Evolutionary conservation across 108 stramenopile species (phyloP).

Genomic region (Cyclostephanos tholiformis): DNA sequence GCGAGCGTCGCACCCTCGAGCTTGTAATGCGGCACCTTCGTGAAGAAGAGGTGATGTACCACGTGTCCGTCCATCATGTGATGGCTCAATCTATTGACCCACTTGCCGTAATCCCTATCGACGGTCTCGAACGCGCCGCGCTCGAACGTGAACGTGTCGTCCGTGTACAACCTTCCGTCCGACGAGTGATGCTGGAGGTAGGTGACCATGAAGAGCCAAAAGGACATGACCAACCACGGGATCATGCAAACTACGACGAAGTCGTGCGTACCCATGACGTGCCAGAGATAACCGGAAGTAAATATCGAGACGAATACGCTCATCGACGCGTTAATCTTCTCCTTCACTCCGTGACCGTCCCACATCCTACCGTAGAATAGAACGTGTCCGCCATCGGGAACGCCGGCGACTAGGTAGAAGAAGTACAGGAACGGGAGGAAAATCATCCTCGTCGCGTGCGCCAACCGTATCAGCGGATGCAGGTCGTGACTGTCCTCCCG

Average conservation of each 20-base stretch:
- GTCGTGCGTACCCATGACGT: constrained; percentile 55
- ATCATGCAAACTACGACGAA: constrained; percentile 70
- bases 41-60: constrained; percentile 92
- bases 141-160: constrained; percentile 77
- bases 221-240: constrained; percentile 79
- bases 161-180: constrained; percentile 83
- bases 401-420: constrained; percentile 61
- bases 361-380: constrained; percentile 78
- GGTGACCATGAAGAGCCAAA: constrained; percentile 93
- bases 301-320: constrained; percentile 55
- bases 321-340: constrained; percentile 52
- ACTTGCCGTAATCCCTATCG: constrained; percentile 84
- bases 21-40: constrained; percentile 87
- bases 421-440: constrained; percentile 73
- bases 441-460: constrained; percentile 56
- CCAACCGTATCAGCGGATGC: constrained; percentile 53
- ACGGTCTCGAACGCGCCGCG: constrained; percentile 89
- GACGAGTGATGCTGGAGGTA: constrained; percentile 91
- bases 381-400: constrained; percentile 78
- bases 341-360: constrained; percentile 55
- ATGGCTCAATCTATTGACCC: constrained; percentile 78
- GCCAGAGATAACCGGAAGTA: constrained; percentile 59
- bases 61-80: constrained; percentile 96
- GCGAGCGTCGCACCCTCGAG: constrained; percentile 65
- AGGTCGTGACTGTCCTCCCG: constrained; percentile 58